Percentiles rank a stretch among this genome's conserved stretches.
phyloP scores from a whole-genome alignment of 2,329 filamentous ascomycete genomes.

The Capronia coronata region DNA sequence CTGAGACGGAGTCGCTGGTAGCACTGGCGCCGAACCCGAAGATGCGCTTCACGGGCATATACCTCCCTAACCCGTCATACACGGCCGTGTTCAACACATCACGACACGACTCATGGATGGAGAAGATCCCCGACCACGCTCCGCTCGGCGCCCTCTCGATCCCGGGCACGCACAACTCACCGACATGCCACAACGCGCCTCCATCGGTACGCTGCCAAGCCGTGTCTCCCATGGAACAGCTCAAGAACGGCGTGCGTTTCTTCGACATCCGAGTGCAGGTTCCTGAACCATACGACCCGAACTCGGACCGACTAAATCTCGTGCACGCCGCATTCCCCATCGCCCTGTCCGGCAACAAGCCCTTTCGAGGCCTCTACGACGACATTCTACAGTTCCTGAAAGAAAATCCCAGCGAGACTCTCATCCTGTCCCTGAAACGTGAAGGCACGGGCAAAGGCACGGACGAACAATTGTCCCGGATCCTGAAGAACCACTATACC shows the following conservation, averaged over 20 bases:
- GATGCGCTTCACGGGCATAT: slow-evolving; percentile 59
- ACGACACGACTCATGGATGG: slow-evolving; percentile 73
- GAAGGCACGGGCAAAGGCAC: slow-evolving; percentile 77
- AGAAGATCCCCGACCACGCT: slow-evolving; percentile 61
- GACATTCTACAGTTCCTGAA: slow-evolving; percentile 70
- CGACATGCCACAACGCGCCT: slow-evolving; percentile 74
- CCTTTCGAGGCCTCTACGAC: slow-evolving; percentile 66
- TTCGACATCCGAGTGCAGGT: slow-evolving; percentile 82
- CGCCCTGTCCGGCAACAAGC: slow-evolving; percentile 71
- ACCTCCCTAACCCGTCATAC: slow-evolving; percentile 50
- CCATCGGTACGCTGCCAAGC: slow-evolving; percentile 92
- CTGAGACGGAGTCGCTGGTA: slow-evolving; percentile 54
- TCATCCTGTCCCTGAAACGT: slow-evolving; percentile 83
- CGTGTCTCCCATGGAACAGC: slow-evolving; percentile 67
- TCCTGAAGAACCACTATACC: slow-evolving; percentile 68
- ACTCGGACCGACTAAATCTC: slow-evolving; percentile 64
- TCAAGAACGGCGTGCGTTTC: slow-evolving; percentile 87
- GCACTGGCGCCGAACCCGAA: slow-evolving; percentile 49
- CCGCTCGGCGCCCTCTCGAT: slow-evolving; percentile 78
- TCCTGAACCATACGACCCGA: slow-evolving; percentile 49
- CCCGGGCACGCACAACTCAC: slow-evolving; percentile 92
- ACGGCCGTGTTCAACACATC: slow-evolving; percentile 64
- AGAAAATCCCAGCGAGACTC: slow-evolving; percentile 68
- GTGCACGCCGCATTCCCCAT: slow-evolving; percentile 90
- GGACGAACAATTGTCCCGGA: slow-evolving; percentile 69